Evolutionary conservation across 345 rosid species (phyloP).

Genomic region (Ceriops tagal): DNA sequence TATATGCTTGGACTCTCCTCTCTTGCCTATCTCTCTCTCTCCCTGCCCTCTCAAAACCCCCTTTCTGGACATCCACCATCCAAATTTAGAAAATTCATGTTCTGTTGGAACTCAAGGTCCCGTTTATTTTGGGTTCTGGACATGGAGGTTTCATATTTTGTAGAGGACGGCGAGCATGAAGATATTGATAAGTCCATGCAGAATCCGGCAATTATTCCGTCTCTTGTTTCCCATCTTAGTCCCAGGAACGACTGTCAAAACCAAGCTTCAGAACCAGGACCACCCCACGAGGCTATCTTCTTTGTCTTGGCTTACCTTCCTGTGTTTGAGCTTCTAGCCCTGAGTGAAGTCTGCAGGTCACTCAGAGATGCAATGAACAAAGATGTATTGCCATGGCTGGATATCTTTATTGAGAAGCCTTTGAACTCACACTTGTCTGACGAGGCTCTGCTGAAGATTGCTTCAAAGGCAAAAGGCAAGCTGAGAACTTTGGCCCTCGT

Average conservation of each 20-base stretch:
- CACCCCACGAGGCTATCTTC: slow-evolving; percentile 54
- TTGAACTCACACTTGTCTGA: slow-evolving; percentile 45
- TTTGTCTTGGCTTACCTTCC: slow-evolving; percentile 62
- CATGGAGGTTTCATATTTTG: slow-evolving; percentile 3
- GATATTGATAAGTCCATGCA: neutral
- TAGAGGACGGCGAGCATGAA: neutral
- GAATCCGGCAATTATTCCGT: neutral
- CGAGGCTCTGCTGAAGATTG: slow-evolving; percentile 38
- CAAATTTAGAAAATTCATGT: too few relatives aligned
- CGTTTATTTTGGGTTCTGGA: neutral
- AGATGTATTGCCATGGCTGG: slow-evolving; percentile 55
- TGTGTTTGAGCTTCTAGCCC: slow-evolving; percentile 51
- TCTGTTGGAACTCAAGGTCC: neutral
- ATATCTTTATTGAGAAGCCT: slow-evolving; percentile 42
- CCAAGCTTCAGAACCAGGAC: slow-evolving; percentile 19
- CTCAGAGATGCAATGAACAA: slow-evolving; percentile 46
- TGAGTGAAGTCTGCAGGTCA: slow-evolving; percentile 42
- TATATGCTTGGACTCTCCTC: too few relatives aligned
- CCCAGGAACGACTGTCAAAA: neutral
- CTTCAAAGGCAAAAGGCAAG: slow-evolving; percentile 52
- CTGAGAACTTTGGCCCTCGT: slow-evolving; percentile 42
- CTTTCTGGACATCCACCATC: neutral
- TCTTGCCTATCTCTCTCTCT: neutral
- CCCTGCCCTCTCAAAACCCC: neutral
- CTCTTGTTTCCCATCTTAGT: neutral